Base-by-base conservation (phyloP, 169 alveolate species). In the Cryptosporidium xiaoi region DNA sequence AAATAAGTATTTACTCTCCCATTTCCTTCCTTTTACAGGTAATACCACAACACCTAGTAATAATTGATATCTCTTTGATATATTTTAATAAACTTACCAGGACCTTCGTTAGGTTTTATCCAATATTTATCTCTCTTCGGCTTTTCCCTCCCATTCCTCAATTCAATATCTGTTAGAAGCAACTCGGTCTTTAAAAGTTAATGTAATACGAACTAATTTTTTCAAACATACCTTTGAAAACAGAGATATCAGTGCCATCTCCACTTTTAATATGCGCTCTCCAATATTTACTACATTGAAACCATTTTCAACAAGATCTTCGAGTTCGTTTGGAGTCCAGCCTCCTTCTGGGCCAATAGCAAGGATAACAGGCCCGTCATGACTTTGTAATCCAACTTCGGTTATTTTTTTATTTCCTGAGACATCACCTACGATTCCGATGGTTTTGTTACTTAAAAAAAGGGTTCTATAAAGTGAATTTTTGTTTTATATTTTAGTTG, bases 321-420 rank as follows among this genome's bases (percentile, higher is more conserved):
- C 84, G 33, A 92, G 69, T 56, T 92, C 95, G 46, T 77, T 65
- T 50, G 91, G 90, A 24, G 90, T 40, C 95, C 95, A 92, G 16
- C 95, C 95, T 29, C 95, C 94, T 62, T 92, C 95, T 10, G 95
- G 95, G 2, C 95, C 95, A 13, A 92, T 91, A 24, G 94, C 94
- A 36, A 92, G 91, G 64, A 92, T 46, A 50, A 91, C 87, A 18
- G 95, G 91, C 15, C 95, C 95, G 44, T 7, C 3, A 40, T 77
- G 87, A 1, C 51, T 77, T 62, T 77, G 87, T 44, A 77, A 31
- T 16, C 87, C 87, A 34, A 77, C 40, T 5, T 77, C 87, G 3
- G 64, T 40, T 46, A 77, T 62, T 36, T 46, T 62, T 6, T 33
- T 77, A 33, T 55, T 71, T 13, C 87, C 71, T 10, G 33, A 6